Conservation (phyloP, 1,284 basidiomycete species). For the Cryptococcus sp. region DNA sequence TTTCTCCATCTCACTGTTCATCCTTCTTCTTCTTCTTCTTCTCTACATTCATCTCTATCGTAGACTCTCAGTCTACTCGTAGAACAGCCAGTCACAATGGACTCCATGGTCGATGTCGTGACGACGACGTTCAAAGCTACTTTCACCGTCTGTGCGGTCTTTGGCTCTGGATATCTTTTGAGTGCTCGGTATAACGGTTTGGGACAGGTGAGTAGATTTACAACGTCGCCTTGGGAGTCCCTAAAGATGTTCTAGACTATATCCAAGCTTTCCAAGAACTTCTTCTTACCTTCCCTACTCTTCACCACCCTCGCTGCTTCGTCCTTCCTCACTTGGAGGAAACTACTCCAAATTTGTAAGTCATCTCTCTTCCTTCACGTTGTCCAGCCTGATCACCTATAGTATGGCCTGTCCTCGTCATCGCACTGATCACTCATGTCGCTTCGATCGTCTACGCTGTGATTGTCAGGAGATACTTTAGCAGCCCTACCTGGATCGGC, state of each 20-base stretch:
- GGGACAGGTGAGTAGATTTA: not conserved
- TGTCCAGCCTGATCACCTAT: not conserved
- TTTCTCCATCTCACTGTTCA: too few species aligned
- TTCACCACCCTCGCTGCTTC: conserved; percentile 34
- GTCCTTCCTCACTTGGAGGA: conserved; percentile 17
- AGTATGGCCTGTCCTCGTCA: conserved; percentile 37
- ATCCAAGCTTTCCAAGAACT: conserved; percentile 10
- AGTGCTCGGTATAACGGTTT: not conserved
- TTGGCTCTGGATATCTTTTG: conserved; percentile 30
- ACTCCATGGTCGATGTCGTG: conserved; percentile 36
- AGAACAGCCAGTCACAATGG: conserved; percentile 13
- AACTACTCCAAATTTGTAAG: conserved; percentile 24
- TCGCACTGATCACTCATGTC: conserved; percentile 31
- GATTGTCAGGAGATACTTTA: conserved; percentile 17
- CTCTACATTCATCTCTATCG: not conserved
- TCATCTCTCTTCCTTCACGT: not conserved
- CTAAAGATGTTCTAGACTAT: not conserved
- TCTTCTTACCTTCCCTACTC: conserved; percentile 33
- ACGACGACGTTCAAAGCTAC: conserved; percentile 36
- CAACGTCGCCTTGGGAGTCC: not conserved
- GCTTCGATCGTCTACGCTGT: conserved; percentile 23
- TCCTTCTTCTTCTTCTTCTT: too few species aligned
- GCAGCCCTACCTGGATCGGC: conserved; percentile 30
- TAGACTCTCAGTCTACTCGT: not conserved
- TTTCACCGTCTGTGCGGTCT: conserved; percentile 30